Base-by-base conservation (phyloP, 2,329 filamentous ascomycete species). In the Tolypocladium ophioglossoides region DNA sequence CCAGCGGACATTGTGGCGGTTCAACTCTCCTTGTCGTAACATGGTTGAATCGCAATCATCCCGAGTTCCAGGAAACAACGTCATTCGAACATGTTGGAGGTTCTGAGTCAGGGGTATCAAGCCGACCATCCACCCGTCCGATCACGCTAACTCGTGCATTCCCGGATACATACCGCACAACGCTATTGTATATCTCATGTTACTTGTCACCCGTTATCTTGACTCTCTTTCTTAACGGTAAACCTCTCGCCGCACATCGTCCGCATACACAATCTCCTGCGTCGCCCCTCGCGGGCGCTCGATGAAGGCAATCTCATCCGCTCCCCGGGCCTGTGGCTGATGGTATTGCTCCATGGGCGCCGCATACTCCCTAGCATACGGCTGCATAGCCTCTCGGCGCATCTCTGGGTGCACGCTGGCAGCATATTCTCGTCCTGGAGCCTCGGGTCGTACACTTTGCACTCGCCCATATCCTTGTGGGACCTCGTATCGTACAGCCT, bases 181-280 rank as follows among this genome's bases (percentile, higher is more conserved):
- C 18, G 44, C 5, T 48, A 27, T 20, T 12, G 18, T 14, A 34
- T 20, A 18, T n/a, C 18, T 27, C 27, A 20, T 11, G 4, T 4
- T n/a, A 3, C 16, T 32, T n/a, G 18, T 32, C 18, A 20, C 12
- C 44, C 37, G 16, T 30, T 20, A 2, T 34, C 37, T 30, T 10
- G n/a, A 35, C 38, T 30, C 41, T 40, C 34, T 35, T 18, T 24
- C 32, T 47, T 46, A 73, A 51, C 68, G 67, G 55, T 73, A 73
- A 20, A 69, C 57, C 40, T 69, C 68, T 55, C 68, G 65, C 51
- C 68, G 64, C 12, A 54, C 65, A 57, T 73, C 70, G 41, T 76
- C 72, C n/a, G 70, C 61, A 57, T 78, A 79, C 22, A 74, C 67
- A 30, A 76, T 68, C 38, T 76, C 75, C 48, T 72, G 72, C 16